Evolutionary conservation across 129 eudicot genomes (phyloP).

Genomic region (Arctium lappa): DNA sequence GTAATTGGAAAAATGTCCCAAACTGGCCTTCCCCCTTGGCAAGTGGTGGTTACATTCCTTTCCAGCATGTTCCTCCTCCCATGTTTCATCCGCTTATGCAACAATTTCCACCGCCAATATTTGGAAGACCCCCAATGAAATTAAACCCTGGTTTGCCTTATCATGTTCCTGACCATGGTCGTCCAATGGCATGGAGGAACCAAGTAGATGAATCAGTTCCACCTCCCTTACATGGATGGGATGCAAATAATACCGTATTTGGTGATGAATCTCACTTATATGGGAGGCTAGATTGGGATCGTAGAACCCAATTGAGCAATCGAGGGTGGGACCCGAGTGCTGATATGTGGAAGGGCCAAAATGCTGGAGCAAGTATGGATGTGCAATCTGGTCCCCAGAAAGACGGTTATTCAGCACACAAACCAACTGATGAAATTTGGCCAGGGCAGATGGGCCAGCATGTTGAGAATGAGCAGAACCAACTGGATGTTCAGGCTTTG

Average conservation of each 20-base stretch:
- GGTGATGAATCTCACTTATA: conserved; percentile 64
- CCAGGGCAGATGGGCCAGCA: conserved; percentile 37
- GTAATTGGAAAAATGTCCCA: conserved; percentile 78
- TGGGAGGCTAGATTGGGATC: conserved; percentile 76
- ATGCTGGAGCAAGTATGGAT: conserved; percentile 36
- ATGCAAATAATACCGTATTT: conserved; percentile 53
- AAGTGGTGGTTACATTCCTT: conserved; percentile 83
- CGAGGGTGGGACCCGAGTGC: conserved; percentile 66
- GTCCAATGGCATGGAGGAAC: conserved; percentile 66
- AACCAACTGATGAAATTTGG: conserved; percentile 42
- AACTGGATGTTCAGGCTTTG: conserved; percentile 32
- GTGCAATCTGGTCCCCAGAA: conserved; percentile 41
- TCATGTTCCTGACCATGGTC: conserved; percentile 71
- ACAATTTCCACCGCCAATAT: conserved; percentile 74
- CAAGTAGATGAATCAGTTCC: conserved; percentile 58
- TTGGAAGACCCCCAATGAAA: conserved; percentile 87
- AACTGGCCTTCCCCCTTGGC: conserved; percentile 85
- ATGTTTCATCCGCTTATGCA: conserved; percentile 80
- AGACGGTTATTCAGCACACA: conserved; percentile 34
- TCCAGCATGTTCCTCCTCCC: conserved; percentile 84
- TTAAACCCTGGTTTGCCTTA: conserved; percentile 70
- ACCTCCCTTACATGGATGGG: conserved; percentile 84
- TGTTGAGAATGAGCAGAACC: conserved; percentile 42
- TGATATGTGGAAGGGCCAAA: conserved; percentile 73
- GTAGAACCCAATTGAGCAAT: conserved; percentile 39